Evolutionary conservation across 176 grass and related monocot genomes (phyloP).

Genomic region (Calamus simplicifolius): DNA sequence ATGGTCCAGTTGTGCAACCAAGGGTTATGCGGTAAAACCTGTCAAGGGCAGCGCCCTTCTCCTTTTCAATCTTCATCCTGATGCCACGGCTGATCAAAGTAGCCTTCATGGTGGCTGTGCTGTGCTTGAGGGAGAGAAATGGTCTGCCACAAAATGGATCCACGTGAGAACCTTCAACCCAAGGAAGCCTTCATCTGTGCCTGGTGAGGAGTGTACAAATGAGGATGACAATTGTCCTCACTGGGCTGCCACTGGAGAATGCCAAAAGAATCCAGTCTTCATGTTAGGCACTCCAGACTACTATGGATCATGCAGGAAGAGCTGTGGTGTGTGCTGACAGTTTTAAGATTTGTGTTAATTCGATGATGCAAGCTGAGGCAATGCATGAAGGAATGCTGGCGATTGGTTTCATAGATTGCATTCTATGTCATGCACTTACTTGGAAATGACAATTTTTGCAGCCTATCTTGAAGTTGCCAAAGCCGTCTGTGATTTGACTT

Average conservation of each 20-base stretch:
- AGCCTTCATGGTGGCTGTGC: slow-evolving; percentile 36
- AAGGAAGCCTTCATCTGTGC: background rate
- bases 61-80: slow-evolving; percentile 61
- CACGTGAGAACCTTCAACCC: slow-evolving; percentile 22
- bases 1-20: slow-evolving; percentile 30
- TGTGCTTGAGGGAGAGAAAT: slow-evolving; percentile 55
- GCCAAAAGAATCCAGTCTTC: slow-evolving; percentile 60
- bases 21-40: slow-evolving; percentile 48
- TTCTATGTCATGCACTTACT: no score
- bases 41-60: slow-evolving; percentile 51
- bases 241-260: slow-evolving; percentile 67
- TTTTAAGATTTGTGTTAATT: background rate
- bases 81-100: slow-evolving; percentile 37
- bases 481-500: no score
- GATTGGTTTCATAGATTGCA: no score
- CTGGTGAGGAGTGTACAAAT: slow-evolving; percentile 53
- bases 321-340: slow-evolving; percentile 53
- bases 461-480: no score
- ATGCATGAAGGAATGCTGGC: no score
- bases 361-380: no score
- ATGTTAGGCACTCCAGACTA: slow-evolving; percentile 81
- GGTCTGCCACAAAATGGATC: slow-evolving; percentile 55
- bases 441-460: no score
- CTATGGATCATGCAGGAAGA: slow-evolving; percentile 76
- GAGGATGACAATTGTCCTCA: slow-evolving; percentile 52